Percentiles rank a stretch among this genome's conserved stretches.
Evolutionary conservation across 176 grass and related monocot species (phyloP).

Genomic region (Aegilops speltoides): DNA sequence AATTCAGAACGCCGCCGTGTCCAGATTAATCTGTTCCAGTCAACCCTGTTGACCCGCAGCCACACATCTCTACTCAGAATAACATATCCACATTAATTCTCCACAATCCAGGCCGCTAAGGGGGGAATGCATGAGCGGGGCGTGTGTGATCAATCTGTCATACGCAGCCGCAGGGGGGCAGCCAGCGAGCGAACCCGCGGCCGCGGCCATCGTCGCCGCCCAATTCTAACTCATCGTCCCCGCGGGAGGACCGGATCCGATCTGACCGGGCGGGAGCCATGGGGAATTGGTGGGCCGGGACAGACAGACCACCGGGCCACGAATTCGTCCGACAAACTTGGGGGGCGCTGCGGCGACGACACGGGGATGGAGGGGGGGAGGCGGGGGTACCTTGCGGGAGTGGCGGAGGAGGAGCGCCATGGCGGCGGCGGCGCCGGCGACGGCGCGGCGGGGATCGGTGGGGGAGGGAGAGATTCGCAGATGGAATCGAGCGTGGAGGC

Average conservation of each 20-base stretch:
- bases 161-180: background rate
- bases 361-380: background rate
- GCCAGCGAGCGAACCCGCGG: background rate
- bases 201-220: background rate
- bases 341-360: background rate
- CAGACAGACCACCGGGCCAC: background rate
- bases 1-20: too few species aligned
- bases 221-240: background rate
- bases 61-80: too few species aligned
- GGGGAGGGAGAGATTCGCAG: background rate
- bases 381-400: background rate
- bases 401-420: constrained; percentile 21
- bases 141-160: too few species aligned
- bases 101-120: background rate
- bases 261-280: background rate
- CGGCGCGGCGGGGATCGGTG: background rate
- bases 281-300: background rate
- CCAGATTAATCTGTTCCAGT: too few species aligned
- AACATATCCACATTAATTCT: background rate
- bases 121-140: too few species aligned
- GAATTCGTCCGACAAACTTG: background rate
- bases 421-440: background rate
- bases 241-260: background rate
- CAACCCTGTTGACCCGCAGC: too few species aligned
- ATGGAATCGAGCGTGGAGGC: background rate